Evolutionary conservation across 345 rosid species (phyloP), one percentile per base, ranked within the genome.

Genomic region (Punica granatum): DNA sequence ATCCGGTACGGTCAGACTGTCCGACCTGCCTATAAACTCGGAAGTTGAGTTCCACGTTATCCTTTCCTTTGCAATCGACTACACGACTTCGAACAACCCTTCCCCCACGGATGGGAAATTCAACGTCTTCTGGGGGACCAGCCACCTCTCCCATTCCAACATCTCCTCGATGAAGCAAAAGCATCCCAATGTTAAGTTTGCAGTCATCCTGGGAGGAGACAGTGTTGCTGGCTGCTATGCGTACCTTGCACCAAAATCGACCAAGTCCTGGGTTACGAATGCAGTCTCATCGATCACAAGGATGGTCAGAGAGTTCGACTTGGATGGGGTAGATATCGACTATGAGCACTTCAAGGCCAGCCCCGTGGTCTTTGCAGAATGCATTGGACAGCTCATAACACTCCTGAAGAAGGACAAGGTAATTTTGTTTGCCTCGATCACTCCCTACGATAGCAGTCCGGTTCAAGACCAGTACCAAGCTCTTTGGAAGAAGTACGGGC

Each of bases 261-360:
- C 72, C 0, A 67, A 76, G 11, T 77, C 85, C 0, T 78, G 84
- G 86, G 76, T 74, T 53, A 64, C 71, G 5, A 84, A 82, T 31
- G 84, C 77, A 0, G 74, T 79, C 63, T 43, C 78, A 60, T 81
- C 84, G 11, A 77, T 79, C 63, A 77, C 81, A 2, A 21, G 36
- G 62, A 72, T 81, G 69, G 74, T 78, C 70, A 37, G 73, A 23
- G 42, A 74, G 31, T 77, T 75, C 67, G 65, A 69, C 42, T 53
- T 81, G 66, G 82, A 81, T 13, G 81, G 84, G 3, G 70, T 81
- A 0, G 82, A 77, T 59, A 77, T 84, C 10, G 73, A 82, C 35
- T 76, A 80, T 0, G 84, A 82, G 63, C 83, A 76, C 68, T 84
- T 84, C 61, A 37, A 64, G 1, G 72, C 75, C 4, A 74, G 77